phyloP scores from a whole-genome alignment of 768 basidiomycete species.

The Termitomyces sp. region DNA sequence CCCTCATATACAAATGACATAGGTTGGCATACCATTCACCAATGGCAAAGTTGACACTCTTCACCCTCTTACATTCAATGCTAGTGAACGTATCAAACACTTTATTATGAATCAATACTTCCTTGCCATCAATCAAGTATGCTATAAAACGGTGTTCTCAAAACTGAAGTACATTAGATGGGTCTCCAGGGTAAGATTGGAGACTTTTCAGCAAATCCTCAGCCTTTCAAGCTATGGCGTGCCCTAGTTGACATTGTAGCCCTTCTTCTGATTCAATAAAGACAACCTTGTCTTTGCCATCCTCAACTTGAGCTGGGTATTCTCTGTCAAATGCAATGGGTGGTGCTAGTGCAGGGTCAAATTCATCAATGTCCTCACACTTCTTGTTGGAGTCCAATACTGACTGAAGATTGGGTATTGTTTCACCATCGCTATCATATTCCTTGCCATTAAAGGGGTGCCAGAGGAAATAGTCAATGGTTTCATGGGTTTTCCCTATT shows the following conservation, averaged over 20 bases:
- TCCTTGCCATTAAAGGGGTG: too few species aligned
- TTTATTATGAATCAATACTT: background rate
- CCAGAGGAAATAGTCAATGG: too few species aligned
- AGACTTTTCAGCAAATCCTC: background rate
- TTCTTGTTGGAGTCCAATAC: too few species aligned
- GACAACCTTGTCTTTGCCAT: background rate
- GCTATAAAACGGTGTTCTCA: background rate
- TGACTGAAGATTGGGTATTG: too few species aligned
- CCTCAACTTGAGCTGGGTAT: background rate
- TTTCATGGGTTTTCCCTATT: too few species aligned
- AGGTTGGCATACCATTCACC: background rate
- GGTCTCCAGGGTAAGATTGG: background rate
- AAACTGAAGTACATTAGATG: background rate
- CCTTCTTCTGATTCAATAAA: background rate
- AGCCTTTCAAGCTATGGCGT: background rate
- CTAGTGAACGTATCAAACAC: background rate
- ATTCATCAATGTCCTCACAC: too few species aligned
- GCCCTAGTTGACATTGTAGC: background rate
- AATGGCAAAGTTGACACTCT: background rate
- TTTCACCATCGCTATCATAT: too few species aligned
- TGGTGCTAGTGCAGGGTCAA: background rate
- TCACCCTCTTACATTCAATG: background rate
- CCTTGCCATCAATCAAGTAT: conserved; percentile 11
- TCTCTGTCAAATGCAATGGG: background rate
- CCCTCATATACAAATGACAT: background rate